Evolutionary conservation across 2,329 filamentous ascomycete genomes (phyloP).

Genomic region (Colletotrichum tofieldiae): DNA sequence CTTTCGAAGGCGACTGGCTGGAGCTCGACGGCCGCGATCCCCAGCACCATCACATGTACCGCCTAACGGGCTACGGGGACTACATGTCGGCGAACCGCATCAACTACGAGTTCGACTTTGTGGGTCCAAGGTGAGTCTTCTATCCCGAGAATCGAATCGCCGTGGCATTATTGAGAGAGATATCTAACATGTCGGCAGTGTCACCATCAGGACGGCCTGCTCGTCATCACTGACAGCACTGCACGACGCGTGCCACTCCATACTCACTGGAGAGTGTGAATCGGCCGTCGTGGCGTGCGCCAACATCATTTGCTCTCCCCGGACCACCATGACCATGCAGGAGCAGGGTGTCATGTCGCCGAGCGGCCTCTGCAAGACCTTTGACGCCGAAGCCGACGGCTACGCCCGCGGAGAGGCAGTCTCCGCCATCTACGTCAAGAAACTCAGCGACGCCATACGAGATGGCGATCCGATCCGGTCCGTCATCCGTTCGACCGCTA

Average conservation of each 20-base stretch:
- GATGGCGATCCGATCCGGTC: conserved; percentile 55
- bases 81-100: conserved; percentile 46
- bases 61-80: conserved; percentile 41
- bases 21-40: conserved; percentile 41
- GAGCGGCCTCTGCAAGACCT: conserved; percentile 49
- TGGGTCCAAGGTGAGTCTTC: conserved; percentile 10
- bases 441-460: conserved; percentile 55
- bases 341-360: conserved; percentile 48
- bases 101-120: conserved; percentile 38
- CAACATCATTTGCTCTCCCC: conserved; percentile 49
- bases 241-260: conserved; percentile 50
- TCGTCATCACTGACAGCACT: conserved; percentile 51
- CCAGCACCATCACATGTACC: neutral
- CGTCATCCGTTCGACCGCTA: conserved; percentile 48
- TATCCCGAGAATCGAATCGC: neutral
- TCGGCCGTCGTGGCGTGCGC: conserved; percentile 51
- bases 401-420: conserved; percentile 60
- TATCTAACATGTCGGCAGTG: conserved; percentile 43
- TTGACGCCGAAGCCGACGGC: conserved; percentile 59
- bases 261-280: conserved; percentile 47
- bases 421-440: conserved; percentile 57
- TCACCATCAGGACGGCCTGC: conserved; percentile 55
- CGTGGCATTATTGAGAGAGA: conserved; percentile 4
- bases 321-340: conserved; percentile 29
- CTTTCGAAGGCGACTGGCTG: conserved; percentile 47